Evolutionary conservation across 345 rosid genomes (phyloP), one percentile per base, ranked within the genome.

Genomic region (Diplotaxis tenuifolia): DNA sequence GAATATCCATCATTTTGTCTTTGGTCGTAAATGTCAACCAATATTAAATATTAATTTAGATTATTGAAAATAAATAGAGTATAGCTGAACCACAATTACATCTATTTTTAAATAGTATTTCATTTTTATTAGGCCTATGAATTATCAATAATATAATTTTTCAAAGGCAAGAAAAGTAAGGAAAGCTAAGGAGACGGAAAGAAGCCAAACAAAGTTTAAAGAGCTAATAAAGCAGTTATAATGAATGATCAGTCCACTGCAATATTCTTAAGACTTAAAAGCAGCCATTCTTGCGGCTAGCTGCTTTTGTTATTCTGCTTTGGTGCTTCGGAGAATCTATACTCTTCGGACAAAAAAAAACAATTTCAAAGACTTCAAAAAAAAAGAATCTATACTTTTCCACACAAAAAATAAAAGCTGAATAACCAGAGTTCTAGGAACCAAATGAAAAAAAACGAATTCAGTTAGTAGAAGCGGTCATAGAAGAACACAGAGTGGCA

Each of bases 401-500:
- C 45, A 60, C 64, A 63, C n/a, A n/a, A n/a, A n/a, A n/a, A n/a
- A n/a, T n/a, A n/a, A n/a, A 75, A 47, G 14, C 3, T 25, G 25
- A 22, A 15, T 18, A 19, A 58, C 23, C 8, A 8, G 20, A 72
- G 62, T 40, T 67, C 27, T n/a, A 62, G 14, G 40, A 34, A 42
- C 49, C 18, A 42, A 42, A 42, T 12, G 21, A 53, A 4, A 19
- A 31, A 14, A 14, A 65, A 7, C 18, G 18, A 14, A 42, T 80
- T 83, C 88, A 76, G 87, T 78, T 57, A 84, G 87, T 32, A 85
- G 84, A 81, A 75, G 73, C 59, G 80, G 85, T 58, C 98, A 86
- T 76, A 85, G 98, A 45, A 81, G 96, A 76, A 80, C 91, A 29
- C 96, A 86, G 29, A 88, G 95, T 75, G 85, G 88, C 70, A 76